Evolutionary conservation across 257 asterid species (phyloP), one percentile per base, ranked within the genome.

Genomic region (Solanum raphanifolium): DNA sequence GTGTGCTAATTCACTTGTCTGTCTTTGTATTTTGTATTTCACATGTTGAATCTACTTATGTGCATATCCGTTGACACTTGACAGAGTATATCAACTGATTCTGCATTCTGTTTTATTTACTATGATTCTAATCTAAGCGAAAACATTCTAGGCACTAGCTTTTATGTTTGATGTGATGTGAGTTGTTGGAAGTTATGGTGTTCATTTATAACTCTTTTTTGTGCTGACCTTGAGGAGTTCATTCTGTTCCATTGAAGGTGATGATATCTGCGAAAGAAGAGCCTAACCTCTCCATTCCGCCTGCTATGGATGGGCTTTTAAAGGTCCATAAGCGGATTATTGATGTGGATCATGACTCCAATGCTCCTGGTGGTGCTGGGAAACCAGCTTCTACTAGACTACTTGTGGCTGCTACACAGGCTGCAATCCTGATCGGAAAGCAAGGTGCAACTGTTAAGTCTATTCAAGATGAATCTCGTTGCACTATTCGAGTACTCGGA

Each of bases 391-490:
- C 93, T 90, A 94, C 99, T 83, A 92, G 98, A 91, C 92, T 96
- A 90, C 98, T 96, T 79, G 96, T 96, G 69, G 98, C 99, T 69
- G 98, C 98, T 88, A 89, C 95, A 72, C 99, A 96, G 89, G 98
- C 98, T 88, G 98, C 98, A 87, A 94, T 93, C 91, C 93, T 96
- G 92, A 96, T 96, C 69, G 99, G 99, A 89, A 96, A 96, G 92
- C 99, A 96, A 90, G 98, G 99, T 75, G 93, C 98, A 82, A 96
- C 99, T n/a, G 89, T 96, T 83, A 96, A 96, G 92, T 89, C 96
- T 62, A 94, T 96, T 89, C 94, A 95, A 90, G 99, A 95, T 86
- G 94, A 93, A 83, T 96, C 98, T 83, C 88, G 91, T 87, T 96
- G 98, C 92, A 92, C 87, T 52, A 90, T 96, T 82, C 98, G 98